Evolutionary conservation across 441 rosid species (phyloP).

Genomic region (Capsella rubella): DNA sequence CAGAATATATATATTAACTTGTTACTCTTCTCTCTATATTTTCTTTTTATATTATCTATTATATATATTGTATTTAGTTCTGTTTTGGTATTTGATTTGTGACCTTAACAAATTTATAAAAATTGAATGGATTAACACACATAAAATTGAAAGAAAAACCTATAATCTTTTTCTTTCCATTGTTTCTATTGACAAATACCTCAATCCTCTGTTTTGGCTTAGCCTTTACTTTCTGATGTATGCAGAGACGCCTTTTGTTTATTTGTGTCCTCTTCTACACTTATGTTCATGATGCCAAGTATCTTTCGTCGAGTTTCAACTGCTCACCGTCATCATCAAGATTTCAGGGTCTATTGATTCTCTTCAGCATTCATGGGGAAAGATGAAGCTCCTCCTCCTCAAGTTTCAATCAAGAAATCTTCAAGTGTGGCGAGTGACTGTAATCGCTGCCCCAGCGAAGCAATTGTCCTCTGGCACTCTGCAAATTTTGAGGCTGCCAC

Average conservation of each 20-base stretch:
- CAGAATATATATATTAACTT: no score
- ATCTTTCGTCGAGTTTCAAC: conserved; percentile 15
- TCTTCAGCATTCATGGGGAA: conserved; percentile 17
- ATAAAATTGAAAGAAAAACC: conserved; percentile 17
- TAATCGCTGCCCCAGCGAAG: conserved; percentile 70
- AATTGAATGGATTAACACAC: conserved; percentile 34
- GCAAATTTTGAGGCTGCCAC: conserved; percentile 73
- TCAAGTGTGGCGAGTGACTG: conserved; percentile 71
- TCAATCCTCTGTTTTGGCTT: conserved; percentile 30
- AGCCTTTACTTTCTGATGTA: conserved; percentile 31
- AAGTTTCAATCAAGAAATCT: conserved; percentile 57
- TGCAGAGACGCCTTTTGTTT: conserved; percentile 5
- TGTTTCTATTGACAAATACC: conserved; percentile 42
- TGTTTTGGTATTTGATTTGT: conserved; percentile 24
- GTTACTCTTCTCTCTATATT: background rate
- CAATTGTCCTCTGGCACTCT: conserved; percentile 87
- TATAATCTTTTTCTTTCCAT: conserved; percentile 30
- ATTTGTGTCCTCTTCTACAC: no score
- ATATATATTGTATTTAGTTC: conserved; percentile 21
- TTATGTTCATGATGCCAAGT: conserved; percentile 16
- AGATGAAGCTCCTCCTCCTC: conserved; percentile 44
- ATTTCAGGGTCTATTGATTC: conserved; percentile 18
- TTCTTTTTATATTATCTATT: conserved; percentile 18
- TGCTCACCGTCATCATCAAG: conserved; percentile 37
- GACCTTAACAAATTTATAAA: conserved; percentile 8